phyloP scores from a whole-genome alignment of 441 rosid genomes.

The Adansonia rubrostipa region DNA sequence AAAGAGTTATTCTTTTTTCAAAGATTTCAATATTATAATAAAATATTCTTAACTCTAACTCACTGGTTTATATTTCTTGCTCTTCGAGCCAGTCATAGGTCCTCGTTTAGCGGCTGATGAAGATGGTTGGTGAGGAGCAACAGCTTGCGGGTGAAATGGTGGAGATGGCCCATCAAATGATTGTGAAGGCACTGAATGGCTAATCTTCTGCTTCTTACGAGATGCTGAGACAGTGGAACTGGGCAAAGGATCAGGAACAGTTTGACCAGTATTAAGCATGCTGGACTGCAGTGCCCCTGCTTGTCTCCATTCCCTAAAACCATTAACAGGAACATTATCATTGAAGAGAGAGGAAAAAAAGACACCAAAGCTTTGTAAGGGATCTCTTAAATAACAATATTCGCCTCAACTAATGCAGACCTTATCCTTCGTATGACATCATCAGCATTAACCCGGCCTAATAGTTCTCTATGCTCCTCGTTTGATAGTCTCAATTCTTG shows the following conservation, averaged over 20 bases:
- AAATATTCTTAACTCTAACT: constrained; percentile 32
- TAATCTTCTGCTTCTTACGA: too few species aligned
- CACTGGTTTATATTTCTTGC: constrained; percentile 43
- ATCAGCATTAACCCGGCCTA: constrained; percentile 61
- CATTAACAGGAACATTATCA: constrained; percentile 23
- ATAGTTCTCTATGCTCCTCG: constrained; percentile 74
- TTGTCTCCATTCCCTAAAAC: constrained; percentile 72
- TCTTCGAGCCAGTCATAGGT: constrained; percentile 41
- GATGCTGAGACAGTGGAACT: too few species aligned
- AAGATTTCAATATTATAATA: not conserved
- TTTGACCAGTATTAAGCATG: constrained; percentile 44
- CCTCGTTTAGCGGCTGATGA: constrained; percentile 47
- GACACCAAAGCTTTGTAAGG: constrained; percentile 17
- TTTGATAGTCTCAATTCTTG: constrained; percentile 61
- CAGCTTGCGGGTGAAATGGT: constrained; percentile 56
- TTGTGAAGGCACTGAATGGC: constrained; percentile 40
- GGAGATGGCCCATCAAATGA: constrained; percentile 45
- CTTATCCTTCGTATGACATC: constrained; percentile 61
- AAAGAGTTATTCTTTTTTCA: not conserved
- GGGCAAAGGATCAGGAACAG: not conserved
- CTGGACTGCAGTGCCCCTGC: constrained; percentile 53
- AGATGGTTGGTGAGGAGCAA: constrained; percentile 39
- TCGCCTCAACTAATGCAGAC: constrained; percentile 32
- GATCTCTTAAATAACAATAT: constrained; percentile 20
- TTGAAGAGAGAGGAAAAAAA: constrained; percentile 4